Evolutionary conservation across 1,284 basidiomycete genomes (phyloP).

Genomic region (Cryptococcus wingfieldii): DNA sequence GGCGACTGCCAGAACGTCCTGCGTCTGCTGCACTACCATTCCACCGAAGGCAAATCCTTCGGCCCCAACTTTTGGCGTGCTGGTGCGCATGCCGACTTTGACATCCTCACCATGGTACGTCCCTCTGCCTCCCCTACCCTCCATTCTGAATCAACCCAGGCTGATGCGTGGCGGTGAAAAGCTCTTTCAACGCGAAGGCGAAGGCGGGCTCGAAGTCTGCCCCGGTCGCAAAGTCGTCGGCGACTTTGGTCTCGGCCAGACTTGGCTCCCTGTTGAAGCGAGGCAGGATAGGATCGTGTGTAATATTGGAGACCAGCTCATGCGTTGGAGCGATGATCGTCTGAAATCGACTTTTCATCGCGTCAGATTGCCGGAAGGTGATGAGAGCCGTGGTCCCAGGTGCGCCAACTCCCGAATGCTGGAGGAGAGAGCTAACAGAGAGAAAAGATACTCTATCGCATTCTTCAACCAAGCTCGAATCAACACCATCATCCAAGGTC

Average conservation of each 20-base stretch:
- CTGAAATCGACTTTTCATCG: constrained; percentile 37
- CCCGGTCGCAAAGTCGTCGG: constrained; percentile 34
- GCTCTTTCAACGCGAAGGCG: constrained; percentile 35
- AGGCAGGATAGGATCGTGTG: constrained; percentile 32
- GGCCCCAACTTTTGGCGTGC: constrained; percentile 35
- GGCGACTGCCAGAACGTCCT: constrained; percentile 31
- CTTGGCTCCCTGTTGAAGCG: constrained; percentile 30
- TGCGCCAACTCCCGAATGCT: not conserved
- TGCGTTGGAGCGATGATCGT: constrained; percentile 34
- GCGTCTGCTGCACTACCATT: constrained; percentile 32
- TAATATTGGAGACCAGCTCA: constrained; percentile 40
- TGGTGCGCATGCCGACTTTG: constrained; percentile 37
- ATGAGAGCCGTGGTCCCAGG: constrained; percentile 20
- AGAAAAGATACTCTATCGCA: constrained; percentile 24
- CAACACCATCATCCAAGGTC: constrained; percentile 30
- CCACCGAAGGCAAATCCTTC: constrained; percentile 30
- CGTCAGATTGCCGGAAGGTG: constrained; percentile 27
- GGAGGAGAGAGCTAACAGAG: not conserved
- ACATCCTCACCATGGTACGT: constrained; percentile 29
- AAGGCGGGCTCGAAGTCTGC: constrained; percentile 36
- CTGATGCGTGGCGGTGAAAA: constrained; percentile 1
- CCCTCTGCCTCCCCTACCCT: too few species aligned
- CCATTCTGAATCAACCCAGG: not conserved
- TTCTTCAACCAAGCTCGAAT: constrained; percentile 37
- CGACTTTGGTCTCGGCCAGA: constrained; percentile 32